A percentile compares a stretch with the other conserved stretches of the same genome.
These are phyloP conservation scores for Sporisorium sorghi DNA, from an alignment of 1,284 basidiomycete species.

Conservation along the genomic window DNA sequence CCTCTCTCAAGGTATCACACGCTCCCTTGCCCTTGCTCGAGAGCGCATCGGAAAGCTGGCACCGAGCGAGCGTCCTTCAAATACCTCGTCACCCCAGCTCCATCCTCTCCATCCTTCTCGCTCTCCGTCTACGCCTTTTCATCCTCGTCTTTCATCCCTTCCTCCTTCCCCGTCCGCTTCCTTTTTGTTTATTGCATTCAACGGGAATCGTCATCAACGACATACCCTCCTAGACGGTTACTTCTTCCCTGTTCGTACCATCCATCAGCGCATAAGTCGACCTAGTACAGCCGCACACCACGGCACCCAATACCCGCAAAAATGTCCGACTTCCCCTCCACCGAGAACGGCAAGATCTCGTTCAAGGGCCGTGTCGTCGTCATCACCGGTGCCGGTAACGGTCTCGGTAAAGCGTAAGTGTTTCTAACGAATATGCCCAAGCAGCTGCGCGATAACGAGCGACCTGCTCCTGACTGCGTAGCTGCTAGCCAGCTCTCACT, in stretches of 20 bases:
- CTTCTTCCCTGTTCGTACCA: slow-evolving; percentile 8
- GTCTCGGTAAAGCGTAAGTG: slow-evolving; percentile 87
- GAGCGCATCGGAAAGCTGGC: neutral
- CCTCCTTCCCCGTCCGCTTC: neutral
- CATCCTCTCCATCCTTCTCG: slow-evolving; percentile 1
- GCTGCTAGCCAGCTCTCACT: neutral
- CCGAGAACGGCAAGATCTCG: slow-evolving; percentile 66
- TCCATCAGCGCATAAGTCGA: slow-evolving; percentile 16
- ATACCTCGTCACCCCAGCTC: slow-evolving; percentile 14
- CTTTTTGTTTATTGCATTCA: neutral
- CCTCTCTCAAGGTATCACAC: no score
- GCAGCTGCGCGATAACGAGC: no score
- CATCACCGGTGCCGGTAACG: slow-evolving; percentile 94
- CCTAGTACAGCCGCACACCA: slow-evolving; percentile 18
- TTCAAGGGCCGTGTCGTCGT: slow-evolving; percentile 94
- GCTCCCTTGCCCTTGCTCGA: no score
- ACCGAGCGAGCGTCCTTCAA: slow-evolving; percentile 34
- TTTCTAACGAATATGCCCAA: neutral
- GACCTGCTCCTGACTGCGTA: neutral
- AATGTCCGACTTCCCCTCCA: slow-evolving; percentile 66
- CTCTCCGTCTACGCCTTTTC: slow-evolving; percentile 7
- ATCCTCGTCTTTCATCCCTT: neutral
- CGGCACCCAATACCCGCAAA: slow-evolving; percentile 23
- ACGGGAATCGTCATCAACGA: neutral
- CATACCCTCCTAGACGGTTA: slow-evolving; percentile 18